Base-by-base conservation (phyloP, 2,329 filamentous ascomycete species). In the Paecilomyces niveus region DNA sequence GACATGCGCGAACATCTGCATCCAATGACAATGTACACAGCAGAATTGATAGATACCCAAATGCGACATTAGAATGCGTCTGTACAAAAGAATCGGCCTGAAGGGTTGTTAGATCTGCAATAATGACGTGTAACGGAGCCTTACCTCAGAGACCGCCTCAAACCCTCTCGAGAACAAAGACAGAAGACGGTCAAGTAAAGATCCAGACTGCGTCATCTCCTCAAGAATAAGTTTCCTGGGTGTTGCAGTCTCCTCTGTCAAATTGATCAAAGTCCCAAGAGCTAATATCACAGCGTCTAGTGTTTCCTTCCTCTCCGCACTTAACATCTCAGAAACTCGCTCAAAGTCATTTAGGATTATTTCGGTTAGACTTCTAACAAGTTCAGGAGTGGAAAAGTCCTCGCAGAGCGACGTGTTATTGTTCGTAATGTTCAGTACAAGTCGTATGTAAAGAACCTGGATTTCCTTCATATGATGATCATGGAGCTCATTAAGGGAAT, bases 351-450 rank as follows among this genome's bases (percentile, higher is more conserved):
- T 65, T 51, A 72, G 58, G 51, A 77, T 65, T 26, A 78, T 72
- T 22, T 60, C 58, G 49, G 75, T 70, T 11, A 80, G 63, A 2
- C 70, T 69, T 18, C 61, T 64, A 31, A 79, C 65, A 35, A 79
- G 64, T 35, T 70, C 67, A 5, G 69, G 61, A 1, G 67, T 72
- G 9, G 88, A 82, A 66, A 96, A 91, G 2, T 84, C 77, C 31
- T 84, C 81, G 49, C 89, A 91, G 11, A 90, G 85, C 13, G 80
- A 78, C 0, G 83, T 75, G 61, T 89, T 89, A 65, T 91, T 90
- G 76, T 96, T 96, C 8, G 92, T 94, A 54, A 92, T 81, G 67
- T 96, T 96, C 62, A 96, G 82, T 35, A 90, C 87, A 3, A 97
- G 81, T 58, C 89, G 85, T 53, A 93, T 77, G 29, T 85, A 75